These are phyloP conservation scores for Linum trigynum DNA, from an alignment of 345 rosid genomes.

Conservation along the genomic window DNA sequence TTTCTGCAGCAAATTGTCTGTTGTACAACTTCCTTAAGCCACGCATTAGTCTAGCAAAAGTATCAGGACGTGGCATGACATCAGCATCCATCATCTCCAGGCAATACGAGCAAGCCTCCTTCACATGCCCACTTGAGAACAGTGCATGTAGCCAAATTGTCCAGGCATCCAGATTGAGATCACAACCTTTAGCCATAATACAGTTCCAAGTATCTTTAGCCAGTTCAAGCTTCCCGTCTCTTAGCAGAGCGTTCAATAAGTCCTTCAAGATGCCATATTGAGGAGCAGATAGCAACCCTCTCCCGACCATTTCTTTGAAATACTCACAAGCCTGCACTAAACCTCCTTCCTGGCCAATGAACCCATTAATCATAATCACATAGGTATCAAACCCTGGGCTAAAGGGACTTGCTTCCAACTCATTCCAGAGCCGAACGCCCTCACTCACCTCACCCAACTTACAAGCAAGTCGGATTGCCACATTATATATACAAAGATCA, in stretches of 20 bases:
- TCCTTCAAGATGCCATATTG: conserved; percentile 65
- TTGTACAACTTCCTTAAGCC: conserved; percentile 66
- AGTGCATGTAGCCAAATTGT: conserved; percentile 92
- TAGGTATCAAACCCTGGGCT: conserved; percentile 71
- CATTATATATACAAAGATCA: conserved; percentile 47
- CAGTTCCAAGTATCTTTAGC: conserved; percentile 79
- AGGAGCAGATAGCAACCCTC: conserved; percentile 58
- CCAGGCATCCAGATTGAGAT: conserved; percentile 64
- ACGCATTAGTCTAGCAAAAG: conserved; percentile 80
- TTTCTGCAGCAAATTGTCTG: conserved; percentile 69
- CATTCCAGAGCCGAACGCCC: conserved; percentile 54
- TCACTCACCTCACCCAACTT: conserved; percentile 64
- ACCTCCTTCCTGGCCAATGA: conserved; percentile 39
- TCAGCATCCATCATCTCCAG: conserved; percentile 89
- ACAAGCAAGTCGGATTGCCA: conserved; percentile 66
- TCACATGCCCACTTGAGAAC: conserved; percentile 69
- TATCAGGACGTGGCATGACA: conserved; percentile 75
- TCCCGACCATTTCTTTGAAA: conserved; percentile 73
- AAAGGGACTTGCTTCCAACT: conserved; percentile 55
- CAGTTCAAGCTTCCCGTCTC: conserved; percentile 64
- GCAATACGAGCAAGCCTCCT: conserved; percentile 80
- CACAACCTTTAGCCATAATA: conserved; percentile 57
- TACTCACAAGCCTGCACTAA: conserved; percentile 59
- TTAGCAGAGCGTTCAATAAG: conserved; percentile 49
- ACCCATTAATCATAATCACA: conserved; percentile 63